These are phyloP conservation scores for Pichia sp. DNA, from an alignment of 1,139 yeast genomes.

Conservation along the genomic window DNA sequence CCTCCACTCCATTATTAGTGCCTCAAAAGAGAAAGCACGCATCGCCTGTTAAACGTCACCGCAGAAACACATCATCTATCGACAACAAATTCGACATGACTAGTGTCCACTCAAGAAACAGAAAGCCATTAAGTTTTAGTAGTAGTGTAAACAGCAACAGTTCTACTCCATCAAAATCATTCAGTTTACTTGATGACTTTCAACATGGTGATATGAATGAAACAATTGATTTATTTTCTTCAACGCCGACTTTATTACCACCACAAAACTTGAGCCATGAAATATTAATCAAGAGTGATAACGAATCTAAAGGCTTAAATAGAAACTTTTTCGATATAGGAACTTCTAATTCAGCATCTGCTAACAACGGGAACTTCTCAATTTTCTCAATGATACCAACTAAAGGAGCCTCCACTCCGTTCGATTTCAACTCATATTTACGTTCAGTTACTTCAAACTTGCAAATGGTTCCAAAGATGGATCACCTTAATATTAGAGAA, in stretches of 20 bases:
- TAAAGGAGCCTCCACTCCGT: background rate
- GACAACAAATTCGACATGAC: slow-evolving; percentile 2
- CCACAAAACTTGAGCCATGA: slow-evolving; percentile 1
- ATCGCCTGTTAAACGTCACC: slow-evolving; percentile 11
- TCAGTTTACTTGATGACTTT: slow-evolving; percentile 30
- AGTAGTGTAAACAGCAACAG: background rate
- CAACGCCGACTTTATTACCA: slow-evolving; percentile 8
- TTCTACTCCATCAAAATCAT: slow-evolving; percentile 4
- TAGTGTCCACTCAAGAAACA: slow-evolving; percentile 2
- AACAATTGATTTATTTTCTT: slow-evolving; percentile 10
- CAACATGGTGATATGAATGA: slow-evolving; percentile 16
- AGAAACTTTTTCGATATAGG: slow-evolving; percentile 11
- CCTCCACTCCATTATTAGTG: slow-evolving; percentile 4
- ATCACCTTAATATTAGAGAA: background rate
- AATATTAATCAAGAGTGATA: background rate
- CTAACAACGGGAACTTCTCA: background rate
- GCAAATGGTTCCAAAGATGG: slow-evolving; percentile 5
- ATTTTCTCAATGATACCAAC: slow-evolving; percentile 12
- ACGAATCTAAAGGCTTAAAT: background rate
- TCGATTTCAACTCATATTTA: slow-evolving; percentile 27
- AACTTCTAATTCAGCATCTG: slow-evolving; percentile 1
- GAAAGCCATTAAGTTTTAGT: slow-evolving; percentile 7
- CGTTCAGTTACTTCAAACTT: slow-evolving; percentile 21
- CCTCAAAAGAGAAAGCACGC: slow-evolving; percentile 4
- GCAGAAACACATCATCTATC: background rate